Base-by-base conservation (phyloP, 495 filamentous ascomycete species). In the Friedmanniomyces endolithicus region DNA sequence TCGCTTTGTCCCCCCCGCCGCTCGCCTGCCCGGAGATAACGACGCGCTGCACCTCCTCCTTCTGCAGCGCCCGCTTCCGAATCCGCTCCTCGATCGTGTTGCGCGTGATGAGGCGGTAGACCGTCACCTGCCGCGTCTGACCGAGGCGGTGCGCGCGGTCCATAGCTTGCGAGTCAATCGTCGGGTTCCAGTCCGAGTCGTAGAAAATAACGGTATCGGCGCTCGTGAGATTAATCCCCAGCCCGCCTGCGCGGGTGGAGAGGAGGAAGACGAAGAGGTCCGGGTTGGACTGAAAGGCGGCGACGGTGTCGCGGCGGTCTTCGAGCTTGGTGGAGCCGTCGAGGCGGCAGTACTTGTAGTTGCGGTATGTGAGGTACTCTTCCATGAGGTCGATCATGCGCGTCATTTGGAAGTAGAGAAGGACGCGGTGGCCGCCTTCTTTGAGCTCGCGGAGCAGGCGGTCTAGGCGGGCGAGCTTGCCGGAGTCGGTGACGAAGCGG, bases 321-420 rank as follows among this genome's bases (percentile, higher is more conserved):
- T 97, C 92, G 52, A 98, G 78, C 68, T 96, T 98, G n/a, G 92
- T 97, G 29, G 88, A 95, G 65, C 92, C 92, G 62, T 98, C 92
- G 29, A 98, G 79, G 19, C 92, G 85, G 56, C 90, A 89, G 72
- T 97, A 98, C 67, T 94, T 95, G 81, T 94, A 96, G 70, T 96
- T 95, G 61, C 92, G 84, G 72, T 95, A 97, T 2, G 92, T 97
- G 39, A 99, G 77, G 64, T 97, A 99, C 69, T 99, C 92, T 64
- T 99, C 92, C 85, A 96, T 96, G 34, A 99, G 73, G 65, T 99
- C 92, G 65, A 99, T 97, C 92, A 99, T 99, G 62, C 86, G 83
- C n/a, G 92, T 99, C 92, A 99, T 99, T 72, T 99, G 92, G 83
- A 99, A 99, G 75, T 99, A 99, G n/a, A 99, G 75, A 8, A 99